A percentile compares a stretch with the other conserved stretches of the same genome.
phyloP scores from a whole-genome alignment of 495 filamentous ascomycete species.

The Tuber umbilicatum region DNA sequence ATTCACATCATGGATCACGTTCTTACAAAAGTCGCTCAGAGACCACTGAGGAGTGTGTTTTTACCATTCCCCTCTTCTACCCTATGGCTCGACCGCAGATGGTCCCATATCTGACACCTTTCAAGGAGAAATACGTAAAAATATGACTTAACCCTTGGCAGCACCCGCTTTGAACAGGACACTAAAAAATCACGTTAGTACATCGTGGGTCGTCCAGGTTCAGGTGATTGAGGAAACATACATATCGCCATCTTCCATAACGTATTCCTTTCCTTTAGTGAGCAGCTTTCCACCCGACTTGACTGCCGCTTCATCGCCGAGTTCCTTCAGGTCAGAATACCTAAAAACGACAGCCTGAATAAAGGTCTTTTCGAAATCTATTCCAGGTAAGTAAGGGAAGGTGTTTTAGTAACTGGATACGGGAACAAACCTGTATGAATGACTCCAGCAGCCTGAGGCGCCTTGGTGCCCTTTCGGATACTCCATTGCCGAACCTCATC shows the following conservation, averaged over 20 bases:
- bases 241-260: conserved; percentile 69
- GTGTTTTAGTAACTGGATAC: conserved; percentile 29
- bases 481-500: conserved; percentile 99
- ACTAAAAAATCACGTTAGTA: conserved; percentile 46
- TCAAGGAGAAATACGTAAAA: neutral
- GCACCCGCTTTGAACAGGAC: conserved; percentile 93
- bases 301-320: conserved; percentile 79
- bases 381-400: conserved; percentile 6
- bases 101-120: neutral
- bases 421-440: conserved; percentile 61
- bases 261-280: conserved; percentile 99
- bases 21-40: neutral
- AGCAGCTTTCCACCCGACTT: conserved; percentile 92
- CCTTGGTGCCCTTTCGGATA: conserved; percentile 91
- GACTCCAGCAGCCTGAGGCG: conserved; percentile 92
- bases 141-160: conserved; percentile 60
- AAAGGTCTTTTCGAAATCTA: conserved; percentile 98
- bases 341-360: conserved; percentile 94
- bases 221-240: conserved; percentile 27
- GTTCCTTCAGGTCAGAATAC: conserved; percentile 68
- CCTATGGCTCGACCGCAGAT: neutral
- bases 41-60: neutral
- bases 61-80: neutral
- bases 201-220: conserved; percentile 35
- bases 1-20: neutral